Evolutionary conservation across 208 protist genomes (phyloP), one percentile per base, ranked within the genome.

Genomic region (Sergeia podlipaevii): DNA sequence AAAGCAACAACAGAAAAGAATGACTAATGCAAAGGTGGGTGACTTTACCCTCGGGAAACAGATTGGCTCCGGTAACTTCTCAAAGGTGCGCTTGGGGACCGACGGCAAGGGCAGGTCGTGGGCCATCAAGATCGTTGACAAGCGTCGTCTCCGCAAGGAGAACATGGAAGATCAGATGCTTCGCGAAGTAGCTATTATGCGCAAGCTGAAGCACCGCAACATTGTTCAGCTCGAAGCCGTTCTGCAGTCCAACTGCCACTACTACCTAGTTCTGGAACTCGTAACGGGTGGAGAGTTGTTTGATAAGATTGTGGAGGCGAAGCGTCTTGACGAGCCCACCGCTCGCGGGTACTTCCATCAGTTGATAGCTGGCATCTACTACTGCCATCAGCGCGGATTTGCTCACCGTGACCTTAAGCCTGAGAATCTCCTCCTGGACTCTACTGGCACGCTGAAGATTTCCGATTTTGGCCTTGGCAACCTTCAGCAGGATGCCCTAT

Each of bases 271-370:
- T 13, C 62, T 97, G 7, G 89, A 97, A 61, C 82, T 96, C 1
- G 77, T 95, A 18, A 85, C 77, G 0, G 92, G 95, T 20, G 97
- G 97, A 2, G 93, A 98, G 75, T 64, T 98, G 24, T 98, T 97
- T 30, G 87, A 96, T 24, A 91, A 89, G 44, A 96, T 98, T 48
- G 74, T 82, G 0, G 49, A 54, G 4, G 81, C 77, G 21, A 93
- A 91, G 48, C 74, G 77, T 36, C 96, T 98, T 38, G 60, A 80
- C 21, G 96, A 98, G 60, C 41, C 55, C 6, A 90, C 72, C 1
- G 91, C 90, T 11, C 77, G 94, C 3, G 38, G 67, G 8, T 98
- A 97, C 74, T 98, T 98, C 61, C 95, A 97, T 50, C 95, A 98
- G 74, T 75, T 98, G n/a, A 96, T 98, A 26, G 70, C 81, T 4